Conservation (phyloP, 2,329 filamentous ascomycete species). For the Graphium sp. region DNA sequence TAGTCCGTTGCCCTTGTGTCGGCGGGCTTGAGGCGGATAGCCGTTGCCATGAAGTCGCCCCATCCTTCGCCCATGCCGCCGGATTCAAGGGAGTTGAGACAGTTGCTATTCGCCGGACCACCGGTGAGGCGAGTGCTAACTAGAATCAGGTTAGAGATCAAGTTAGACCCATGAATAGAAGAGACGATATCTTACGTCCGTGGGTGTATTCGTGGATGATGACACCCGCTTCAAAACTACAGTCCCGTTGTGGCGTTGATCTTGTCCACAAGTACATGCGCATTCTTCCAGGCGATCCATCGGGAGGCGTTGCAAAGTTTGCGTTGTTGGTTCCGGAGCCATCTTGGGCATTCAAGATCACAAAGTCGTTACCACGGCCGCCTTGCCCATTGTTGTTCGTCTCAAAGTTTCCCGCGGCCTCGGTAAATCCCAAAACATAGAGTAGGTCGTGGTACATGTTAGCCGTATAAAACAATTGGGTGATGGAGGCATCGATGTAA, state of each 20-base stretch:
- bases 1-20: slow-evolving; percentile 29
- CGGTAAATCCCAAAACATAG: slow-evolving; percentile 38
- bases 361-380: slow-evolving; percentile 30
- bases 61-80: slow-evolving; percentile 43
- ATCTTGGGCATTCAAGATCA: slow-evolving; percentile 40
- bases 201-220: slow-evolving; percentile 44
- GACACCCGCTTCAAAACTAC: slow-evolving; percentile 40
- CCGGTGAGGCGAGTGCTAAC: slow-evolving; percentile 41
- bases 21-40: slow-evolving; percentile 24
- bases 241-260: slow-evolving; percentile 30
- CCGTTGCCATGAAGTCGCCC: slow-evolving; percentile 37
- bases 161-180: slow-evolving; percentile 4
- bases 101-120: slow-evolving; percentile 33
- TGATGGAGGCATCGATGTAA: slow-evolving; percentile 36
- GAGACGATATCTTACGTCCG: slow-evolving; percentile 17
- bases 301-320: slow-evolving; percentile 35
- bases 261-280: slow-evolving; percentile 39
- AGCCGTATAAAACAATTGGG: slow-evolving; percentile 43
- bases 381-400: slow-evolving; percentile 35
- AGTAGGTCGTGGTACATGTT: slow-evolving; percentile 44
- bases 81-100: slow-evolving; percentile 26
- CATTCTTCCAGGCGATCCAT: slow-evolving; percentile 35
- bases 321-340: slow-evolving; percentile 37
- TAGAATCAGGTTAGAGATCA: slow-evolving; percentile 8
- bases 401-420: slow-evolving; percentile 43